A percentile compares a stretch with the other conserved stretches of the same genome.
These are phyloP conservation scores for Raffaelea ambrosiae DNA, from an alignment of 2,329 filamentous ascomycete genomes.

Conservation along the genomic window DNA sequence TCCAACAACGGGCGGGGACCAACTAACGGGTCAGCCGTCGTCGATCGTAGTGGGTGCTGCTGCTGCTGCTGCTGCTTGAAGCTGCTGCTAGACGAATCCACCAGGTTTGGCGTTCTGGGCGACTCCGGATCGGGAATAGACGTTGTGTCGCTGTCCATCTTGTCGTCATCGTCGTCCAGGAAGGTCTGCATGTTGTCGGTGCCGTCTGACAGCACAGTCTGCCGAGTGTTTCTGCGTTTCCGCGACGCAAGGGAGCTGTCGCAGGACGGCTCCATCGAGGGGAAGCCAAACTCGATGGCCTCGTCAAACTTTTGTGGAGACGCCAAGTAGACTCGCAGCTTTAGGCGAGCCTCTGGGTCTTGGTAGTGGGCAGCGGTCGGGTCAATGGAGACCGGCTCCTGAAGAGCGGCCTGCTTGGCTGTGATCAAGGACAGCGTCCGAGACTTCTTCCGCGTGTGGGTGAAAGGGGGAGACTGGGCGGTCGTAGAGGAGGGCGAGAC, in stretches of 20 bases:
- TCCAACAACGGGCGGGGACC: conserved; percentile 24
- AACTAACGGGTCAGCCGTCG: not conserved
- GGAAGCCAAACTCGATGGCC: conserved; percentile 88
- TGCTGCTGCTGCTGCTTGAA: not conserved
- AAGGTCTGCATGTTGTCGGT: conserved; percentile 45
- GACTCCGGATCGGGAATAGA: conserved; percentile 52
- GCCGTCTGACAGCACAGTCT: conserved; percentile 23
- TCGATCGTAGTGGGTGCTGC: conserved; percentile 10
- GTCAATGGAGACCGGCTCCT: conserved; percentile 51
- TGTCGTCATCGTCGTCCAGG: conserved; percentile 34
- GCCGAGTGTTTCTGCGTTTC: conserved; percentile 16
- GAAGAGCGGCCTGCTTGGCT: conserved; percentile 34
- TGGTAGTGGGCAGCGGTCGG: conserved; percentile 74
- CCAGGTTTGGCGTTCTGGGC: conserved; percentile 44
- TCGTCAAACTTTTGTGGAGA: conserved; percentile 95
- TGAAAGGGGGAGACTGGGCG: conserved; percentile 5
- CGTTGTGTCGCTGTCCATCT: conserved; percentile 43
- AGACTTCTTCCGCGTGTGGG: conserved; percentile 42
- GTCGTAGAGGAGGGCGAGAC: conserved; percentile 16
- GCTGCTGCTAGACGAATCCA: conserved; percentile 24
- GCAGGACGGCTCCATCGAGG: conserved; percentile 32
- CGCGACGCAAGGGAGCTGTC: conserved; percentile 15
- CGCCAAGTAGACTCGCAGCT: conserved; percentile 75
- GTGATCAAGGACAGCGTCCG: conserved; percentile 46
- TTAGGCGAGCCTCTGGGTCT: conserved; percentile 79